Base-by-base conservation (phyloP, 768 basidiomycete genomes). In the Coprinopsis strossmayeri region DNA sequence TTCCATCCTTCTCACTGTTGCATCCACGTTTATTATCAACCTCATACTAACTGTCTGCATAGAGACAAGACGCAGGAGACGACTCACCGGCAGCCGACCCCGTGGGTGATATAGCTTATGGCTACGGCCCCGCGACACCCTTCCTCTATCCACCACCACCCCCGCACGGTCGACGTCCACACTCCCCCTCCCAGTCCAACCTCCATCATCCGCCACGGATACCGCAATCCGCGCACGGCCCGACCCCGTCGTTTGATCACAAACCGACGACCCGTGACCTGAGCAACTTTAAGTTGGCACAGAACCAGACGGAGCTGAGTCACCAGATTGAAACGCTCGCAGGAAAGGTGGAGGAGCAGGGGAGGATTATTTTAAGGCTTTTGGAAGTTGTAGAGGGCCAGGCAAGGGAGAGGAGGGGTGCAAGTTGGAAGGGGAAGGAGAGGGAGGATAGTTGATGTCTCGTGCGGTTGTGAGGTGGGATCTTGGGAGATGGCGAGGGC, bases 281-380 rank as follows among this genome's bases (percentile, higher is more conserved):
- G 11, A 68, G 72, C 0, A 83, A 82, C 49, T 63, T 73, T 27
- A 84, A 84, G 55, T 67, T 83, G 1, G 81, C 79, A 3, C 74
- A 80, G 57, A 84, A 83, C 52, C 82, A 84, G 59, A 74, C 74
- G 7, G 83, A 82, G 61, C 65, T 89, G 34, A 79, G 78, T 52
- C 65, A 64, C 37, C 84, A 88, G 64, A 83, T 89, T 38, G 63
- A 69, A 7, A 80, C 82, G 48, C 65, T 87, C 34, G 68, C 73
- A 10, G 61, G 54, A 3, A 68, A 73, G 5, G 71, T 87, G n/a
- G 81, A 84, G 59, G 60, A 59, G 48, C 85, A 88, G 54, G 77
- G 78, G 2, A 66, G 66, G 56, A 57, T 85, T 61, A 63, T 88
- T 17, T 46, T 57, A 41, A 56, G 65, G 47, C 50, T 78, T 70